Percentiles rank a stretch among this genome's conserved stretches.
Evolutionary conservation across 129 eudicot genomes (phyloP).

Genomic region (Erigeron canadensis): DNA sequence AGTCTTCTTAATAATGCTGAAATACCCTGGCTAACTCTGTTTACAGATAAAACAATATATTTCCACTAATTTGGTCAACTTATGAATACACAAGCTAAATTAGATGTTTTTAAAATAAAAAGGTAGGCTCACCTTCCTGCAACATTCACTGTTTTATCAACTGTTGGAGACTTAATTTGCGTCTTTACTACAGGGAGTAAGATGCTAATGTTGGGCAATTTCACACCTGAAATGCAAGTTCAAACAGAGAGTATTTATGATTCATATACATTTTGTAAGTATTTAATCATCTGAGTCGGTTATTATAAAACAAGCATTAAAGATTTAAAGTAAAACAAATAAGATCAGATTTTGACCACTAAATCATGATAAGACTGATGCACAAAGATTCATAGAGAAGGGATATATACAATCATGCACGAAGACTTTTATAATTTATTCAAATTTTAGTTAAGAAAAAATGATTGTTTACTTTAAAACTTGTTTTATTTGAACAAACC

Average conservation of each 20-base stretch:
- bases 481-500: no score
- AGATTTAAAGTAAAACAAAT: no score
- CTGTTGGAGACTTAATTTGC: slow-evolving; percentile 56
- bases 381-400: no score
- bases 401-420: no score
- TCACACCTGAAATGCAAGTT: slow-evolving; percentile 60
- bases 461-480: no score
- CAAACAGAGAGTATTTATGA: neutral
- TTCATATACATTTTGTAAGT: neutral
- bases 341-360: no score
- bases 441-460: no score
- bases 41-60: slow-evolving; percentile 3
- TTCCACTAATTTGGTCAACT: neutral
- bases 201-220: slow-evolving; percentile 73
- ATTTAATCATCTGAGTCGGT: no score
- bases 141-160: slow-evolving; percentile 61
- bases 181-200: slow-evolving; percentile 70
- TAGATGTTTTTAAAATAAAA: neutral
- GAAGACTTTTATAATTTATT: no score
- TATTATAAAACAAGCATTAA: no score
- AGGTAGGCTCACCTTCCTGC: slow-evolving; percentile 66
- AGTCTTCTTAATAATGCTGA: slow-evolving; percentile 82
- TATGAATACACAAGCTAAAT: neutral
- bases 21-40: slow-evolving; percentile 77
- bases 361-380: no score